Conservation (phyloP, 164 flowering plant species). For the Litsea cubeba region DNA sequence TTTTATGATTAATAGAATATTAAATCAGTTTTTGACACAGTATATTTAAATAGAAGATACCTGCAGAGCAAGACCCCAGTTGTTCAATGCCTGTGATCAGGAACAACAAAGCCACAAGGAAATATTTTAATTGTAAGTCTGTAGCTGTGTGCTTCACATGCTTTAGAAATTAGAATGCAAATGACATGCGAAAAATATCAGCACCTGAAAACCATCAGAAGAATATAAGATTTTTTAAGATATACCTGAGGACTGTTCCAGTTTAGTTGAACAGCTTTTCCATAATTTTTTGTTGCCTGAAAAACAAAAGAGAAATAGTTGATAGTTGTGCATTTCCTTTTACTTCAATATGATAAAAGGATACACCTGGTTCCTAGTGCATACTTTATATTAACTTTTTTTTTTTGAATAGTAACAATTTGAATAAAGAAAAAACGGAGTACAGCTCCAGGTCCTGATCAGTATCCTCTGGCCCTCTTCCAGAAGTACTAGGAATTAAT, state of each 20-base stretch:
- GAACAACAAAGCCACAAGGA: neutral
- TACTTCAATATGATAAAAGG: too few species aligned
- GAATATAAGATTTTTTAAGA: conserved; percentile 2
- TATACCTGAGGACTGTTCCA: conserved; percentile 99
- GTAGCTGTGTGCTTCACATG: neutral
- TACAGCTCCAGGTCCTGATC: too few species aligned
- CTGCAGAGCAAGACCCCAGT: conserved; percentile 99
- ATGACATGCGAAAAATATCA: neutral
- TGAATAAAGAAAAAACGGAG: neutral
- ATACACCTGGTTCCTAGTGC: neutral
- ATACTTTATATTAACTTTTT: too few species aligned
- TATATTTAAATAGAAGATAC: conserved; percentile 28
- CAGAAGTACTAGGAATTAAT: too few species aligned
- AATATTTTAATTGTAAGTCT: neutral
- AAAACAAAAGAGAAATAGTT: conserved; percentile 9
- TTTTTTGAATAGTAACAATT: neutral
- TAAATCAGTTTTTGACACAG: neutral
- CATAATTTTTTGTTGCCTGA: conserved; percentile 89
- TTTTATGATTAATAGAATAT: neutral
- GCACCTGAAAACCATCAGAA: neutral
- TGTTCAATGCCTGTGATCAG: conserved; percentile 81
- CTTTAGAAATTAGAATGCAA: neutral
- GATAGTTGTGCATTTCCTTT: too few species aligned
- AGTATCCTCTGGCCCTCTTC: too few species aligned
- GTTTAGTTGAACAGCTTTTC: conserved; percentile 85